Conservation (phyloP, 345 rosid species). For the Rhodamnia rubescens region DNA sequence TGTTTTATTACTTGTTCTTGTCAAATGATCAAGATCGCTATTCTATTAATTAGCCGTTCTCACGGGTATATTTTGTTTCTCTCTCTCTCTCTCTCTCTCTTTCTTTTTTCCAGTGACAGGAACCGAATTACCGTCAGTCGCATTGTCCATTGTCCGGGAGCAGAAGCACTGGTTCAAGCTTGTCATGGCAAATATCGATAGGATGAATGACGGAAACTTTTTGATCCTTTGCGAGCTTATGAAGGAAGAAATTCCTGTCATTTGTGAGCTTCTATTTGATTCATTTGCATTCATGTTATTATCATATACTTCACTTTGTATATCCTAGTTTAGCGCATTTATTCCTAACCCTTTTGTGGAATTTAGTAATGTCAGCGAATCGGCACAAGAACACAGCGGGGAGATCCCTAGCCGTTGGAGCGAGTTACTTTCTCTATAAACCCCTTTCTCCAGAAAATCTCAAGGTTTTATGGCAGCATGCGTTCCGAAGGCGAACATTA, state of each 20-base stretch:
- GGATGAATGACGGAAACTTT: constrained; percentile 10
- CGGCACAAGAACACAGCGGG: not conserved
- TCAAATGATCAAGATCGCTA: not conserved
- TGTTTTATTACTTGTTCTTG: not conserved
- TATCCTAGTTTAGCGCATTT: not conserved
- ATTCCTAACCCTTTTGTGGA: not conserved
- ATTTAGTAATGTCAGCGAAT: constrained; percentile 27
- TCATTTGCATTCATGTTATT: not conserved
- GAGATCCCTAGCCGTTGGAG: constrained; percentile 14
- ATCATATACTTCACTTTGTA: not conserved
- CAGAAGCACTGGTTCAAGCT: constrained; percentile 17
- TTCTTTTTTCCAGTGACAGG: constrained; percentile 23
- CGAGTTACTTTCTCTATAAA: constrained; percentile 12
- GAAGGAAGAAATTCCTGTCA: constrained; percentile 17
- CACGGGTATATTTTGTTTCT: not conserved
- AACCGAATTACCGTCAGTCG: constrained; percentile 8
- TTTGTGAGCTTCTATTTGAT: constrained; percentile 13
- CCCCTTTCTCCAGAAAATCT: constrained; percentile 26
- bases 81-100: not conserved
- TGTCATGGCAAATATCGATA: constrained; percentile 23
- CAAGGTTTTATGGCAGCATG: constrained; percentile 34
- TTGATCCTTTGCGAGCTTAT: constrained; percentile 6
- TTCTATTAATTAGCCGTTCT: not conserved
- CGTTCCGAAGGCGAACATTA: not conserved
- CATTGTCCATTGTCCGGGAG: constrained; percentile 15